These are phyloP conservation scores for Passiflora organensis DNA, from an alignment of 345 rosid species.

Conservation along the genomic window DNA sequence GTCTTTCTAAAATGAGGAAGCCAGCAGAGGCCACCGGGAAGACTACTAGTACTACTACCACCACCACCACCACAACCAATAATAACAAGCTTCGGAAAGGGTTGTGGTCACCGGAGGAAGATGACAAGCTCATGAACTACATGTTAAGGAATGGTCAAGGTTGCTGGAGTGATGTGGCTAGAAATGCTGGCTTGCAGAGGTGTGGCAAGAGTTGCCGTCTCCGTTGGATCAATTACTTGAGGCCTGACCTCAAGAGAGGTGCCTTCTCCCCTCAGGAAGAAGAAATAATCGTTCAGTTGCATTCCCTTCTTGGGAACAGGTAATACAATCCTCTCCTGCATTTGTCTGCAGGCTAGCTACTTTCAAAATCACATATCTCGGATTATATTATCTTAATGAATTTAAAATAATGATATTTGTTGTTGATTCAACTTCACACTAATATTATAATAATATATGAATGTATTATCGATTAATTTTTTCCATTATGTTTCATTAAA, in stretches of 20 bases:
- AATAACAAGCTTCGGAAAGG: conserved; percentile 82
- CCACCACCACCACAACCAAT: too few relatives aligned
- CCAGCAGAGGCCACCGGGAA: conserved; percentile 43
- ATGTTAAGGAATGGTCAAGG: conserved; percentile 93
- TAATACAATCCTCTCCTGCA: too few relatives aligned
- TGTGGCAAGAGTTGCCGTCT: conserved; percentile 99
- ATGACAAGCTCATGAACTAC: conserved; percentile 82
- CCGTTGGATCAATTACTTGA: conserved; percentile 92
- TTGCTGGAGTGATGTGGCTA: conserved; percentile 97
- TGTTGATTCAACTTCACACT: too few relatives aligned
- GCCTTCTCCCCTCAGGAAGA: conserved; percentile 95
- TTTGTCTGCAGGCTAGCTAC: too few relatives aligned
- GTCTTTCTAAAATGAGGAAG: conserved; percentile 97
- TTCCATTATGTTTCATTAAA: too few relatives aligned
- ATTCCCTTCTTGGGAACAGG: conserved; percentile 97
- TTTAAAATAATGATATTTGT: too few relatives aligned
- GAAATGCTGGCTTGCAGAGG: conserved; percentile 89
- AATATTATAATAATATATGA: too few relatives aligned
- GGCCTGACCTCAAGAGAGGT: conserved; percentile 98
- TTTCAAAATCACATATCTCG: too few relatives aligned
- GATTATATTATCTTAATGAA: too few relatives aligned
- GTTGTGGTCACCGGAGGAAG: conserved; percentile 99
- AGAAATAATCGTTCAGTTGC: conserved; percentile 80
- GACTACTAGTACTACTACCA: too few relatives aligned
- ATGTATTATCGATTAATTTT: too few relatives aligned